phyloP scores from a whole-genome alignment of 345 rosid species.

The Carallia brachiata region DNA sequence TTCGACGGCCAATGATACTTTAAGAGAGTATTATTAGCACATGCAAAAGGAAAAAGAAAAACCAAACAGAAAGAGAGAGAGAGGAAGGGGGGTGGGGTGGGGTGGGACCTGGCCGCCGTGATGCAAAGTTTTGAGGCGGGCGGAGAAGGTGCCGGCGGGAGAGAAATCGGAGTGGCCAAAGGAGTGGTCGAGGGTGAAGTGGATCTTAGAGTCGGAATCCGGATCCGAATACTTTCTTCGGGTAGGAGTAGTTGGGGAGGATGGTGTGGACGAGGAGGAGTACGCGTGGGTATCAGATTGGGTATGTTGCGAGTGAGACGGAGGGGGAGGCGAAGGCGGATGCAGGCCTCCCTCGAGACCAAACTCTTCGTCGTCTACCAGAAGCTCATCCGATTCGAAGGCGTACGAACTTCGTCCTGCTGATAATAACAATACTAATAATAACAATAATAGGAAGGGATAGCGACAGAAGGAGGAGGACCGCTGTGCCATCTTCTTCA shows the following conservation, averaged over 20 bases:
- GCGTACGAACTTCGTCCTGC: slow-evolving; percentile 13
- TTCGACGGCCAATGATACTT: not conserved
- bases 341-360: slow-evolving; percentile 56
- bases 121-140: slow-evolving; percentile 80
- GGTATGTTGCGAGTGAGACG: slow-evolving; percentile 37
- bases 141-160: slow-evolving; percentile 85
- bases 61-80: not conserved
- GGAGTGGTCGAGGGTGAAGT: slow-evolving; percentile 84
- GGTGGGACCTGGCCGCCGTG: slow-evolving; percentile 74
- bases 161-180: slow-evolving; percentile 82
- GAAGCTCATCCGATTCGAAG: slow-evolving; percentile 87
- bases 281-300: not conserved
- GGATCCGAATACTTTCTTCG: slow-evolving; percentile 66
- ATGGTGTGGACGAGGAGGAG: slow-evolving; percentile 18
- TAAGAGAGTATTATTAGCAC: not conserved
- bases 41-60: not conserved
- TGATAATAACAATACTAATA: not conserved
- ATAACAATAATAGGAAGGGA: not conserved
- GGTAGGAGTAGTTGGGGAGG: slow-evolving; percentile 31
- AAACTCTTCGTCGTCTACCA: slow-evolving; percentile 77
- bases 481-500: not conserved
- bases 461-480: too few relatives aligned
- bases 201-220: slow-evolving; percentile 92
- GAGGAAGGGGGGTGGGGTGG: not conserved
- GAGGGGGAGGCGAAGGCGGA: slow-evolving; percentile 21